Conservation (phyloP, 2,329 filamentous ascomycete species). For the Arthrobotrys conoides region DNA sequence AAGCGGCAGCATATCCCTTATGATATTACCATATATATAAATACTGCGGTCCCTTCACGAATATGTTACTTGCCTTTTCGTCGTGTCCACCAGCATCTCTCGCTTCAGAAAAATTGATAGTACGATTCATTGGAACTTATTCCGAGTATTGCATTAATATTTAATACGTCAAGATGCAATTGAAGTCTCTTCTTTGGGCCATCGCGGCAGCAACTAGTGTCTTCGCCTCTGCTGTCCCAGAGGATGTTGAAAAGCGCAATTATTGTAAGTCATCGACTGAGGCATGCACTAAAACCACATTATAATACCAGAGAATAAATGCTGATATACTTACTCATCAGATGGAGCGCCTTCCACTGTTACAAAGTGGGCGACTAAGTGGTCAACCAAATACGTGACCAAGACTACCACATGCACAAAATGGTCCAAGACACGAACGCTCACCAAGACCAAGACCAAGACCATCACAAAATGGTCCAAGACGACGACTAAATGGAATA, state of each 20-base stretch:
- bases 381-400: conserved; percentile 15
- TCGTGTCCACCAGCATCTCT: conserved; percentile 32
- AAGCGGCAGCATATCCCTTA: conserved; percentile 28
- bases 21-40: conserved; percentile 17
- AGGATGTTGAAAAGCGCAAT: conserved; percentile 37
- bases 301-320: not conserved
- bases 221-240: conserved; percentile 32
- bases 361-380: conserved; percentile 21
- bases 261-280: conserved; percentile 18
- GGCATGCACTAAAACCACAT: not conserved
- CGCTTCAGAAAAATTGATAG: conserved; percentile 16
- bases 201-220: conserved; percentile 21
- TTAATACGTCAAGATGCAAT: conserved; percentile 46
- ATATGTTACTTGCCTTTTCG: conserved; percentile 16
- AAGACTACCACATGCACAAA: conserved; percentile 27
- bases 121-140: conserved; percentile 18
- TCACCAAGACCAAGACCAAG: conserved; percentile 12
- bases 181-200: conserved; percentile 41
- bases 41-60: conserved; percentile 26
- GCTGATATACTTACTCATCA: conserved; percentile 7
- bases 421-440: conserved; percentile 17
- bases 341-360: conserved; percentile 8
- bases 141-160: conserved; percentile 1
- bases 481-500: conserved; percentile 16
- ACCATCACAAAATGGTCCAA: conserved; percentile 30